A percentile compares a stretch with the other conserved stretches of the same genome.
phyloP scores from a whole-genome alignment of 176 grass and related monocot genomes.

The Hordeum vulgare region MorexV3_pseudomolecules_assembly NC_058519.1:133953225-133953724 shows the following conservation, averaged over 20 bases:
- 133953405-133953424: slow-evolving; percentile 6
- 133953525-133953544: too few relatives aligned
- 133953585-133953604: too few relatives aligned
- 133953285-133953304: slow-evolving; percentile 11
- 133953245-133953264: slow-evolving; percentile 83
- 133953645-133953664: too few relatives aligned
- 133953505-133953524: too few relatives aligned
- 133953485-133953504: not conserved
- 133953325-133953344: slow-evolving; percentile 23
- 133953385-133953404: slow-evolving; percentile 4
- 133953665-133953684: too few relatives aligned
- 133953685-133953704: too few relatives aligned
- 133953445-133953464: not conserved
- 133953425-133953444: slow-evolving; percentile 22
- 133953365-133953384: slow-evolving; percentile 12
- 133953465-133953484: not conserved
- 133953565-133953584: too few relatives aligned
- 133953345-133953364: slow-evolving; percentile 27
- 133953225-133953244: slow-evolving; percentile 99
- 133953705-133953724: too few relatives aligned
- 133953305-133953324: slow-evolving; percentile 8
- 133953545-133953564: too few relatives aligned
- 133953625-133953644: too few relatives aligned
- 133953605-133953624: too few relatives aligned
- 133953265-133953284: slow-evolving; percentile 94